Evolutionary conservation across 129 eudicot species (phyloP), one percentile per base, ranked within the genome.

Genomic region (Glebionis coronaria): DNA sequence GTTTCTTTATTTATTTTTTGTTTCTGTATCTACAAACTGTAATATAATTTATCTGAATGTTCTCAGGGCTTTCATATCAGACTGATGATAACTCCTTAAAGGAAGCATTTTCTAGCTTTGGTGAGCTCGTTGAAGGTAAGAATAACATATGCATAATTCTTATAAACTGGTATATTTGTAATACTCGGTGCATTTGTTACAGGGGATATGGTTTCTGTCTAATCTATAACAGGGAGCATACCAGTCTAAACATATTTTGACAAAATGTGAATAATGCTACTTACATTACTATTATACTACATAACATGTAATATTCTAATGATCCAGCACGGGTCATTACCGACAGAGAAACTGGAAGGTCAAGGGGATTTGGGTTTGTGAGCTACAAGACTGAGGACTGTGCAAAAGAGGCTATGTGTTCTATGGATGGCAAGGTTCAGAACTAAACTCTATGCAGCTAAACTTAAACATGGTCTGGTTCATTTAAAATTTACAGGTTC

Each of bases 301-400:
- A 9, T 5, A 63, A 27, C 44, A 56, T 46, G 18, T 10, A 50
- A 3, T 20, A 16, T 50, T 44, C 10, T 64, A 21, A 18, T 52
- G 12, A 35, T 65, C 12, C 80, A 84, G 95, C 88, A 8, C 82
- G 77, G 62, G 78, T 87, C 19, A 71, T 87, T 49, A 80, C 75
- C 1, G 90, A 87, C 65, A 66, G 95, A 76, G 85, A 84, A 4
- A 61, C 84, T 1, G 95, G 95, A 61, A 84, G 84, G 59, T 87
- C 95, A 1, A 84, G 87, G 74, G 95, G 95, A 28, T 87, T 84
- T 57, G 95, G 95, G 46, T 87, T 87, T 80, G 95, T 87, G 20
- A 82, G 70, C 79, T 87, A 81, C 69, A 1, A 80, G 0, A 64
- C 61, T 15, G 71, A 68, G 0, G 90, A 82, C 16, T 16, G 62